Percentiles rank a stretch among this genome's conserved stretches.
Evolutionary conservation across 176 grass and related monocot species (phyloP).

Genomic region (Musa beccarii): DNA sequence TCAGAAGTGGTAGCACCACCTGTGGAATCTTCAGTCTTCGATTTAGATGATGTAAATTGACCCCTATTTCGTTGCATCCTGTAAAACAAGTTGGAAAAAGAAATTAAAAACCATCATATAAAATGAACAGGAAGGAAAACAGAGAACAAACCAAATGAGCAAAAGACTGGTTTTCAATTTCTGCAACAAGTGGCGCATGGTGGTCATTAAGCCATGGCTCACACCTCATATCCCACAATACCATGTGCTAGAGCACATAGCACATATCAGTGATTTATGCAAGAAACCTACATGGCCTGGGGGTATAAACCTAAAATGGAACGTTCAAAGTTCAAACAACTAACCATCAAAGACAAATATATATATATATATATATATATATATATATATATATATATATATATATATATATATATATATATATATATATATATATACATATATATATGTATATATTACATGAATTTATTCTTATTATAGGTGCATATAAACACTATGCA

Average conservation of each 20-base stretch:
- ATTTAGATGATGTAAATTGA: slow-evolving; percentile 95
- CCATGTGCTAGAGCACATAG: neutral
- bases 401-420: no score
- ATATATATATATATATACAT: no score
- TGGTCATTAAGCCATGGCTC: neutral
- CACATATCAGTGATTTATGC: neutral
- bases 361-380: no score
- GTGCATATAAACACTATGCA: no score
- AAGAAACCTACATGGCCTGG: neutral
- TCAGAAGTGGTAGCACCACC: slow-evolving; percentile 39
- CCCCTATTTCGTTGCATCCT: slow-evolving; percentile 98
- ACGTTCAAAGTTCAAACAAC: neutral
- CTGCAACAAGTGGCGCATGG: neutral
- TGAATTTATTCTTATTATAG: no score
- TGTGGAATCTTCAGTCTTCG: slow-evolving; percentile 50
- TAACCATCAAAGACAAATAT: neutral
- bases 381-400: no score
- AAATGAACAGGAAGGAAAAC: neutral
- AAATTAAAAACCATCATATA: neutral
- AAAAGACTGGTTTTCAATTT: neutral
- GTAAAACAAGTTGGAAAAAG: neutral
- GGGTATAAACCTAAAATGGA: neutral
- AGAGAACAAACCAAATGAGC: neutral
- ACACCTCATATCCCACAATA: neutral
- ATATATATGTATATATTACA: no score